Evolutionary conservation across 805 yeast species (phyloP).

Genomic region (Saturnispora sekii): DNA sequence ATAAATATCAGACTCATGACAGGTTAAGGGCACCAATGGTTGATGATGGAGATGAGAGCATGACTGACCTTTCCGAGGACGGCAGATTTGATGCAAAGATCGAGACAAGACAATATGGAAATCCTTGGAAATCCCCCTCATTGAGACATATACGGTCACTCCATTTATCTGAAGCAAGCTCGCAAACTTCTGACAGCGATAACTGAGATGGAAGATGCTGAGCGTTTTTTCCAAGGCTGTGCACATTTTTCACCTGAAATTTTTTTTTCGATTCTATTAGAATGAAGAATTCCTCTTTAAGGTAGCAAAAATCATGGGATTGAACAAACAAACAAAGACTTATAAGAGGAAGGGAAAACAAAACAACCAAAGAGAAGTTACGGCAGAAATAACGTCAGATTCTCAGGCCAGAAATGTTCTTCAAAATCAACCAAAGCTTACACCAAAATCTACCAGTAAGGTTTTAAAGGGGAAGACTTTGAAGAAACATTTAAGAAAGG

Average conservation of each 20-base stretch:
- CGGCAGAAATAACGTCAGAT: constrained; percentile 59
- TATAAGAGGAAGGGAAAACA: constrained; percentile 46
- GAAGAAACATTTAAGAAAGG: constrained; percentile 56
- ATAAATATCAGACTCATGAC: too few relatives aligned
- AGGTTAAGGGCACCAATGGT: too few relatives aligned
- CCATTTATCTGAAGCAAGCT: constrained; percentile 1
- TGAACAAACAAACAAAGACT: constrained; percentile 40
- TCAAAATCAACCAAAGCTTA: constrained; percentile 46
- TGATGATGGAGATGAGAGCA: too few relatives aligned
- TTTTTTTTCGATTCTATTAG: too few relatives aligned
- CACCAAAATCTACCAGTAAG: constrained; percentile 46
- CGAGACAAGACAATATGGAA: background rate
- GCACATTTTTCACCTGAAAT: background rate
- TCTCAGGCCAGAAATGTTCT: constrained; percentile 60
- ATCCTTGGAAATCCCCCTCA: background rate
- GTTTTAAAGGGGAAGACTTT: constrained; percentile 42
- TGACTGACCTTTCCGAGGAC: too few relatives aligned
- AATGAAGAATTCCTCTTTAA: background rate
- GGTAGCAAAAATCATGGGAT: constrained; percentile 17
- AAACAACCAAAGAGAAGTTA: constrained; percentile 46
- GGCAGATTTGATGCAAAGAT: background rate
- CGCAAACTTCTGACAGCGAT: constrained; percentile 1
- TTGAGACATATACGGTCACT: background rate
- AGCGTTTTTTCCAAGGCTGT: constrained; percentile 1
- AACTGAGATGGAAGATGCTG: background rate